These are phyloP conservation scores for Penicillium dipodomyicola DNA, from an alignment of 495 filamentous ascomycete species.

Conservation along the genomic window DNA sequence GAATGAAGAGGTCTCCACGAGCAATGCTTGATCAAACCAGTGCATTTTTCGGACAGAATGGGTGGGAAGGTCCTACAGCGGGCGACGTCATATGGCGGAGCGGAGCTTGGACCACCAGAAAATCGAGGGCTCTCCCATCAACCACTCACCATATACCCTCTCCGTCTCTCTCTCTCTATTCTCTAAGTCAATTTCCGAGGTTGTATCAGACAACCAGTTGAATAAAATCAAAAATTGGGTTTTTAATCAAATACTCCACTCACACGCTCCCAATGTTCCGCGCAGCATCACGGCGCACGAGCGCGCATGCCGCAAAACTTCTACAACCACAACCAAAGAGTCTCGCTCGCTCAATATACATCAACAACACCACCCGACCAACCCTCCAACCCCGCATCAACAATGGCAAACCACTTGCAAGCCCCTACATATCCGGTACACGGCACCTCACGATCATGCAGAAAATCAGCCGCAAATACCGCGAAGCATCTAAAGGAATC, in stretches of 20 bases:
- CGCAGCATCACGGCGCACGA: conserved; percentile 35
- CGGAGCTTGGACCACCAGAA: conserved; percentile 30
- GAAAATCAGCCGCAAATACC: conserved; percentile 33
- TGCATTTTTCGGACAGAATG: not conserved
- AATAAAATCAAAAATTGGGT: not conserved
- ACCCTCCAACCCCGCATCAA: conserved; percentile 12
- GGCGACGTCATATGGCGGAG: conserved; percentile 35
- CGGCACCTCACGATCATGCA: conserved; percentile 28
- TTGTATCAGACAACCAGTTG: not conserved
- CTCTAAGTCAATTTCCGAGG: conserved; percentile 1
- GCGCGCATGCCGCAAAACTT: conserved; percentile 22
- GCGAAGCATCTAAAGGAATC: conserved; percentile 41
- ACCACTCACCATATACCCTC: conserved; percentile 1
- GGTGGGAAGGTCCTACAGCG: not conserved
- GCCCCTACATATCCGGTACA: conserved; percentile 16
- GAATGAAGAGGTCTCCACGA: not conserved
- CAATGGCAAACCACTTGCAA: conserved; percentile 11
- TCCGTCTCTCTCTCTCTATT: not conserved
- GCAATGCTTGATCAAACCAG: not conserved
- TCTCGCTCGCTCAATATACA: conserved; percentile 28
- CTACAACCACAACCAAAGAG: conserved; percentile 22
- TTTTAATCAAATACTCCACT: not conserved
- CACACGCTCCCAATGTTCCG: conserved; percentile 32
- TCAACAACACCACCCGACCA: conserved; percentile 18
- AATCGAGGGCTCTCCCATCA: conserved; percentile 17